Evolutionary conservation across 2,329 filamentous ascomycete species (phyloP).

Genomic region (Trichoderma sp.): DNA sequence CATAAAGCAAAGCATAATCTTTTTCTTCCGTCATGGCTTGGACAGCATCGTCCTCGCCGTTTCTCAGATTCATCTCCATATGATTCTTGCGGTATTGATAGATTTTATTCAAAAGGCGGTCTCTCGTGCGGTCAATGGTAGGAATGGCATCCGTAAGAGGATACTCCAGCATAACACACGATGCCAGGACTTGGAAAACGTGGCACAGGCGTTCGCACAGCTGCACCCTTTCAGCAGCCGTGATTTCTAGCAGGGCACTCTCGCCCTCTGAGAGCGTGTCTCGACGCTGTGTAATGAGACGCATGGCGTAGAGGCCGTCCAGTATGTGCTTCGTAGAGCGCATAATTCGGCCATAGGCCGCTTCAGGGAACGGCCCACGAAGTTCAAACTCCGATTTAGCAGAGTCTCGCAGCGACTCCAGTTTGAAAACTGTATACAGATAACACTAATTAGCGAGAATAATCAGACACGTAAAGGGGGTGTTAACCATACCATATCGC

Average conservation of each 20-base stretch:
- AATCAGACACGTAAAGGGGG: not conserved
- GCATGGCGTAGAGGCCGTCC: conserved; percentile 95
- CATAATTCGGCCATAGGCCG: conserved; percentile 71
- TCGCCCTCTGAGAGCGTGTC: conserved; percentile 73
- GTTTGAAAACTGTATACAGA: conserved; percentile 52
- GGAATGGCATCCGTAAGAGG: conserved; percentile 87
- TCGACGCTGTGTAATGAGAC: conserved; percentile 78
- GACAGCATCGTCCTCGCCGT: conserved; percentile 25
- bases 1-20: conserved; percentile 90
- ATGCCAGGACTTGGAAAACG: conserved; percentile 81
- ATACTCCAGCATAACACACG: conserved; percentile 91
- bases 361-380: conserved; percentile 78
- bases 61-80: conserved; percentile 34
- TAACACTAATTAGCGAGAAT: not conserved
- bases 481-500: conserved; percentile 55
- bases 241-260: conserved; percentile 75
- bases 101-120: conserved; percentile 81
- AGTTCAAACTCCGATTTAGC: conserved; percentile 88
- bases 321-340: conserved; percentile 79
- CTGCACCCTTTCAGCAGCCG: conserved; percentile 72
- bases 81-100: conserved; percentile 79
- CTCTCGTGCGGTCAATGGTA: conserved; percentile 74
- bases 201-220: conserved; percentile 89
- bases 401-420: conserved; percentile 70
- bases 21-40: conserved; percentile 59